Conservation (phyloP, 176 grass and related monocot species). For the Oryza meyeriana region DNA sequence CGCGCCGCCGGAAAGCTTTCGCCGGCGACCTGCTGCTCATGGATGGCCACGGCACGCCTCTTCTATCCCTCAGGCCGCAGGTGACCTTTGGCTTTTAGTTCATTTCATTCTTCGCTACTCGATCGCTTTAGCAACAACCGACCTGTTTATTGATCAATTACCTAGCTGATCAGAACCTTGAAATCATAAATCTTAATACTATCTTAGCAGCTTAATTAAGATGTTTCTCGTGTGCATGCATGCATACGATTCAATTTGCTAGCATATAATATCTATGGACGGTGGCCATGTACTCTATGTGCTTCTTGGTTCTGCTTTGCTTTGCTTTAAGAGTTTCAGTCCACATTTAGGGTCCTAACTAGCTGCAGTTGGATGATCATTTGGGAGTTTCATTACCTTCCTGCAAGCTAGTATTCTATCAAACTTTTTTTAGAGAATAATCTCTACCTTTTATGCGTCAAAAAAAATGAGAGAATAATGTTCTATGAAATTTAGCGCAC, state of each 20-base stretch:
- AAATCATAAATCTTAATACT: no score
- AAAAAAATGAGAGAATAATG: no score
- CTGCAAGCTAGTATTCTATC: not conserved
- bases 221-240: not conserved
- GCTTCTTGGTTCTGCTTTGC: not conserved
- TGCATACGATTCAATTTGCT: not conserved
- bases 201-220: not conserved
- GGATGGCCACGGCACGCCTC: slow-evolving; percentile 55
- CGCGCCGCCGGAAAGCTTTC: slow-evolving; percentile 53
- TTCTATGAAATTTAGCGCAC: no score
- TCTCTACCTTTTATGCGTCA: no score
- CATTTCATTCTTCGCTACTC: not conserved
- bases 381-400: not conserved
- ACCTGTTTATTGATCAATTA: no score
- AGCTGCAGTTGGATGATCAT: not conserved
- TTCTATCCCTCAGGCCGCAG: slow-evolving; percentile 68
- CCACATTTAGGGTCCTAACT: not conserved
- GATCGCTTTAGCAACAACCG: no score
- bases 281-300: not conserved
- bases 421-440: no score
- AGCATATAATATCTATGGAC: not conserved
- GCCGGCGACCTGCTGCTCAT: slow-evolving; percentile 78
- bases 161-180: no score
- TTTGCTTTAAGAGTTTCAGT: not conserved
- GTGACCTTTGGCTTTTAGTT: not conserved